Percentiles rank a stretch among this genome's conserved stretches.
These are phyloP conservation scores for Fusarium compactum DNA, from an alignment of 2,329 filamentous ascomycete genomes.

Conservation along the genomic window DNA sequence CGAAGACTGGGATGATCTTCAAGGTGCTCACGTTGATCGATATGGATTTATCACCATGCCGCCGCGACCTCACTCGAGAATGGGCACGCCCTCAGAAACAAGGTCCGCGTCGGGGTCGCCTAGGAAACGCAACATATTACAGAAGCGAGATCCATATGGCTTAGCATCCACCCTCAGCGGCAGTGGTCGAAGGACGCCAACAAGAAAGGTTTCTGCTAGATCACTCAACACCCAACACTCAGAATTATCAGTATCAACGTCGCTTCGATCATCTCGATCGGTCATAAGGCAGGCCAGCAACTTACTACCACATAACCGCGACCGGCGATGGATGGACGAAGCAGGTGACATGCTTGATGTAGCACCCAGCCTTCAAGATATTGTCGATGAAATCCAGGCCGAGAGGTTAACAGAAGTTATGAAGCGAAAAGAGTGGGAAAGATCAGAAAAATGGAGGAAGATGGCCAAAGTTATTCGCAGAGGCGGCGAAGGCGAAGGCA, in stretches of 20 bases:
- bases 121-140: conserved; percentile 60
- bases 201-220: conserved; percentile 67
- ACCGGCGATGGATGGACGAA: conserved; percentile 72
- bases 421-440: conserved; percentile 72
- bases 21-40: conserved; percentile 72
- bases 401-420: conserved; percentile 66
- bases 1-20: conserved; percentile 76
- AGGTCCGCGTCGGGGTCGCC: conserved; percentile 59
- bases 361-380: conserved; percentile 67
- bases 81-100: conserved; percentile 57
- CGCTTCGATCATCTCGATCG: conserved; percentile 66
- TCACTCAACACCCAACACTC: conserved; percentile 70
- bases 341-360: conserved; percentile 75
- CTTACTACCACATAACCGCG: conserved; percentile 70
- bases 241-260: conserved; percentile 61
- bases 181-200: conserved; percentile 58
- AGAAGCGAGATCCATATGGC: conserved; percentile 52
- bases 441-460: conserved; percentile 75
- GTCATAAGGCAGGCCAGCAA: conserved; percentile 70
- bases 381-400: conserved; percentile 66
- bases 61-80: conserved; percentile 57
- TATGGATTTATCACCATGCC: conserved; percentile 73
- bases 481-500: conserved; percentile 65
- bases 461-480: conserved; percentile 70
- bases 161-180: conserved; percentile 57